Conservation (phyloP, 441 rosid species). For the Adansonia grandidieri region DNA sequence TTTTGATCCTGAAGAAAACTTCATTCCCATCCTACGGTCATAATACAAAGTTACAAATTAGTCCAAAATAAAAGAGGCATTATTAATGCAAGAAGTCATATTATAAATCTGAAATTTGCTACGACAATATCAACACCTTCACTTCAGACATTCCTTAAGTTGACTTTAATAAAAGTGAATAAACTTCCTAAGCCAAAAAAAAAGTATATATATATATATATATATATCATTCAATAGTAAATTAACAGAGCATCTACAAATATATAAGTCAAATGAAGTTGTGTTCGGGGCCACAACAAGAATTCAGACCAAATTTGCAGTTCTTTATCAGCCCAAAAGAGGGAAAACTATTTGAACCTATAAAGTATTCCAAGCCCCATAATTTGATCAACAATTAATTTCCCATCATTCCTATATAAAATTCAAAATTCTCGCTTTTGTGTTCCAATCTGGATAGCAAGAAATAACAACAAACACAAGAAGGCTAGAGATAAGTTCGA, state of each 20-base stretch:
- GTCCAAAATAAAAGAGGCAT: neutral
- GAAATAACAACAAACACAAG: neutral
- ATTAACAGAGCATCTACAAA: neutral
- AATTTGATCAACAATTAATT: neutral
- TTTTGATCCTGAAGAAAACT: constrained; percentile 63
- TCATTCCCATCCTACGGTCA: constrained; percentile 16
- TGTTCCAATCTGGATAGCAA: neutral
- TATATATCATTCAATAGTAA: neutral
- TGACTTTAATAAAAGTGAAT: neutral
- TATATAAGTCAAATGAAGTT: neutral
- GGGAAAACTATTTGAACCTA: neutral
- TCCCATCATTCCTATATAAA: neutral
- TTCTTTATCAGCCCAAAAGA: neutral
- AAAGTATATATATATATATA: neutral
- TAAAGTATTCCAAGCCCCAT: neutral
- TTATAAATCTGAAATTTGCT: neutral
- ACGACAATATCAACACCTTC: neutral
- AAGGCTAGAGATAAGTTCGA: neutral
- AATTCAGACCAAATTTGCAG: neutral
- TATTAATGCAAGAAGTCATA: neutral
- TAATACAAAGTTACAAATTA: neutral
- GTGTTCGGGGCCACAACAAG: neutral
- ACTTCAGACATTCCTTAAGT: neutral
- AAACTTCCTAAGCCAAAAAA: neutral
- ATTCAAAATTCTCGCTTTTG: neutral